Percentiles rank a stretch among this genome's conserved stretches.
These are phyloP conservation scores for Peniophora sp. DNA, from an alignment of 1,284 basidiomycete genomes.

Conservation along the genomic window DNA sequence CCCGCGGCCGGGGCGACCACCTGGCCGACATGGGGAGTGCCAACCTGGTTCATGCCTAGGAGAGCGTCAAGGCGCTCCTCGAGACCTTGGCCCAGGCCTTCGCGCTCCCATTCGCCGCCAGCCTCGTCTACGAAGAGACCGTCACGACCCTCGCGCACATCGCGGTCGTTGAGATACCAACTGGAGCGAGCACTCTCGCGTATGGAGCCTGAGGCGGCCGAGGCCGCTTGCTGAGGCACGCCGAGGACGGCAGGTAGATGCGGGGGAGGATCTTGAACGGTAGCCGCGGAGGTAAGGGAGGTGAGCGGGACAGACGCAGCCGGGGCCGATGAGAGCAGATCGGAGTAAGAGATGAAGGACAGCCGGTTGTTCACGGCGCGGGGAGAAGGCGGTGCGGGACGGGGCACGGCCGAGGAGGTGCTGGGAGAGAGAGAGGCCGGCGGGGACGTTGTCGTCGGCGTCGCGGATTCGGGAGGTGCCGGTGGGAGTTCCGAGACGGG, in stretches of 20 bases:
- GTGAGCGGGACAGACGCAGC: constrained; percentile 62
- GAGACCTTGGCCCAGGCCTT: constrained; percentile 71
- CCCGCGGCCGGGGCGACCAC: too few species aligned
- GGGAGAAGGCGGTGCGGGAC: constrained; percentile 50
- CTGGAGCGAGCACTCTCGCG: constrained; percentile 15
- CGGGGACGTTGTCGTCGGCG: constrained; percentile 3
- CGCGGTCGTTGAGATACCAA: constrained; percentile 14
- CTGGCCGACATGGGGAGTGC: background rate
- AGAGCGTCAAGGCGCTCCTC: constrained; percentile 70
- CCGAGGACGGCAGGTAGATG: constrained; percentile 55
- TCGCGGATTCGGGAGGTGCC: background rate
- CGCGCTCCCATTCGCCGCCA: constrained; percentile 78
- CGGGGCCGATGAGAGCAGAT: constrained; percentile 73
- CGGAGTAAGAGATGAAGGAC: constrained; percentile 81
- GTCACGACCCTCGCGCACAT: constrained; percentile 24
- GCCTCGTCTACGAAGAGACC: constrained; percentile 39
- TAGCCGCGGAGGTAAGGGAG: constrained; percentile 55
- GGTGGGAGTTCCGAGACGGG: constrained; percentile 31
- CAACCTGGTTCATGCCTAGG: constrained; percentile 18
- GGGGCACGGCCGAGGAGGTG: constrained; percentile 11
- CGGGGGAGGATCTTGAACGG: constrained; percentile 47
- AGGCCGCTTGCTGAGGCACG: constrained; percentile 21
- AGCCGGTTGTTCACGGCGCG: constrained; percentile 53
- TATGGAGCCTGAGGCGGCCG: constrained; percentile 12
- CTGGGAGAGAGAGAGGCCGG: constrained; percentile 9